Percentiles rank a stretch among this genome's conserved stretches.
Conservation (phyloP, 768 basidiomycete genomes). For the Pleurotus tuoliensis region DNA sequence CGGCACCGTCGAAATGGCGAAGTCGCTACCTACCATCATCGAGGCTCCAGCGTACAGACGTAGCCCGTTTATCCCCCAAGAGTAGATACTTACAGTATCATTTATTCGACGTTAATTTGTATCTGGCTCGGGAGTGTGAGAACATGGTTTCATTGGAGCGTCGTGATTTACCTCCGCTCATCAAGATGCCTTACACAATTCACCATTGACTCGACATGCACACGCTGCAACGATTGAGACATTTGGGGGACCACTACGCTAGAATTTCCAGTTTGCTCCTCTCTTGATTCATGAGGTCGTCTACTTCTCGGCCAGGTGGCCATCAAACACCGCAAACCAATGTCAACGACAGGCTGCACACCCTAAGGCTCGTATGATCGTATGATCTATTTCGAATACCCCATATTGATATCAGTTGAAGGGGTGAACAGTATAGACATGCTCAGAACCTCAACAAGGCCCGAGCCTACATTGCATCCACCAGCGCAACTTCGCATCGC, state of each 20-base stretch:
- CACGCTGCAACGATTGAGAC: too few relatives aligned
- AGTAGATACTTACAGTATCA: conserved; percentile 30
- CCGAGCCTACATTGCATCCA: conserved; percentile 23
- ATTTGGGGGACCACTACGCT: neutral
- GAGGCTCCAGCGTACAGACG: conserved; percentile 69
- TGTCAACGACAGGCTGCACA: conserved; percentile 50
- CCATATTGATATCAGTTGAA: conserved; percentile 18
- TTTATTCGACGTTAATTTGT: neutral
- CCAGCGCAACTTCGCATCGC: neutral
- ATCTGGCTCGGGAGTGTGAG: neutral
- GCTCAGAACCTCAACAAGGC: conserved; percentile 49
- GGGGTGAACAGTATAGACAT: conserved; percentile 72
- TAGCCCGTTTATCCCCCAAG: conserved; percentile 77
- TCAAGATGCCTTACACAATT: neutral
- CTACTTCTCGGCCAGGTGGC: neutral
- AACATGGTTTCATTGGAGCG: neutral
- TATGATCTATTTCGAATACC: neutral
- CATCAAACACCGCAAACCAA: neutral
- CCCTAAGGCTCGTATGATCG: conserved; percentile 37
- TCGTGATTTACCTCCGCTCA: too few relatives aligned
- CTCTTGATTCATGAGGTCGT: neutral
- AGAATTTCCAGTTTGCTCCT: neutral
- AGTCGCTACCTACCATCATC: conserved; percentile 57
- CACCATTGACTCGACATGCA: neutral
- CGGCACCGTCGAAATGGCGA: conserved; percentile 75